Conservation (phyloP, 345 rosid genomes). For the Brassica cretica region DNA sequence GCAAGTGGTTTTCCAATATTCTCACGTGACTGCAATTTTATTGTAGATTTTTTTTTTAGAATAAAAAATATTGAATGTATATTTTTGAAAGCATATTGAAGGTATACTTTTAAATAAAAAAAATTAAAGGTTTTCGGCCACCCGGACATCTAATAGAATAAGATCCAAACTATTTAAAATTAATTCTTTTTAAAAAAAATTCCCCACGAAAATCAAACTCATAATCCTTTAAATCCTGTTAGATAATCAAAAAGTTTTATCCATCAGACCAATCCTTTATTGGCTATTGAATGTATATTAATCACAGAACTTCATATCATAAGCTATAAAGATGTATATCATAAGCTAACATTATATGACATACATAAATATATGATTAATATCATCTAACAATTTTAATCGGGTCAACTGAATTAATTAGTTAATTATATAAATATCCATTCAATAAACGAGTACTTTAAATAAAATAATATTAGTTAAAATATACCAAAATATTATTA, state of each 20-base stretch:
- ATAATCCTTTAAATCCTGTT: neutral
- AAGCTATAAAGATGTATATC: neutral
- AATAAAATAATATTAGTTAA: neutral
- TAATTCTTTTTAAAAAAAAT: neutral
- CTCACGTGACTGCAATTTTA: constrained; percentile 18
- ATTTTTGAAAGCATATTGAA: neutral
- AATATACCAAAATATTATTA: neutral
- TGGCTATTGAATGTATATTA: neutral
- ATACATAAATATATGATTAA: neutral
- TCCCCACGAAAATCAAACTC: neutral
- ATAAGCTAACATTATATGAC: neutral
- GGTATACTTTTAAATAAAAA: too few species aligned
- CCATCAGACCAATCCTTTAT: neutral
- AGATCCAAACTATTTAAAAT: neutral
- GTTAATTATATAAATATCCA: neutral
- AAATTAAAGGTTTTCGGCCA: neutral
- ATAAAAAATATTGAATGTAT: neutral
- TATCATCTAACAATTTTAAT: neutral
- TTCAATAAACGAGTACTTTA: neutral
- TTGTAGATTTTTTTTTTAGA: neutral
- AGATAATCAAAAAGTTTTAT: too few species aligned
- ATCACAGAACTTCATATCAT: neutral
- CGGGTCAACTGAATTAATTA: neutral
- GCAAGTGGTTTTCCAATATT: constrained; percentile 14
- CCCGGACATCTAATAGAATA: neutral